Evolutionary conservation across 805 yeast genomes (phyloP), one percentile per base, ranked within the genome.

Genomic region (Candida bentonensis): DNA sequence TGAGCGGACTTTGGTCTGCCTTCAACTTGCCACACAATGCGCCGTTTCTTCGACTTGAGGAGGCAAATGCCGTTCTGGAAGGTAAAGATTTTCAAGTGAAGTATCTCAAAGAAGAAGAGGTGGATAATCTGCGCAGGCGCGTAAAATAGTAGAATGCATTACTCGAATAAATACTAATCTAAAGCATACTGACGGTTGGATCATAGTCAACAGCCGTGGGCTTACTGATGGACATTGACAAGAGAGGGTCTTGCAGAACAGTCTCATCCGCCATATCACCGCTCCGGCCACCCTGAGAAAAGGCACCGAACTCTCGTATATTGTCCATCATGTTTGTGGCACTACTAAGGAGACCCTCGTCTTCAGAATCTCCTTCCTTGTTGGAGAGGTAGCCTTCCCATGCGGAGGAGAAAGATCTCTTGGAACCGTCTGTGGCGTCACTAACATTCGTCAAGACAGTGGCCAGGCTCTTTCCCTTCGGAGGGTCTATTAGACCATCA

Each of bases 1-100:
- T 66, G 5, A 47, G 49, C 2, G 51, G 48, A 22, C 23, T 70
- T 7, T 65, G 69, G 56, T 39, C 41, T 2, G 25, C 22, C 13
- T 41, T 44, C 9, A 28, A 15, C 3, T 40, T 49, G 20, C 39
- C 42, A 3, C 11, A 36, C 15, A 17, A 21, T 17, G 23, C 17
- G 5, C 22, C 20, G 7, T 30, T 21, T 15, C 17, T 22, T n/a
- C 39, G 42, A 21, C 25, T 44, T 20, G 15, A 17, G 23, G 39
- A 33, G 15, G 47, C 47, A 2, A 43, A 43, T 5, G 22, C 23
- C 22, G 15, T 27, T 17, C 28, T 42, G n/a, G 22, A 21, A 3
- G 33, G 23, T n/a, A 21, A 36, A 15, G 23, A 4, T 15, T 20
- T n/a, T 17, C 23, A 36, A 15, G n/a, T n/a, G 4, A 5, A 22